phyloP scores from a whole-genome alignment of 1,284 basidiomycete species.

The Leccinum solheimii region DNA sequence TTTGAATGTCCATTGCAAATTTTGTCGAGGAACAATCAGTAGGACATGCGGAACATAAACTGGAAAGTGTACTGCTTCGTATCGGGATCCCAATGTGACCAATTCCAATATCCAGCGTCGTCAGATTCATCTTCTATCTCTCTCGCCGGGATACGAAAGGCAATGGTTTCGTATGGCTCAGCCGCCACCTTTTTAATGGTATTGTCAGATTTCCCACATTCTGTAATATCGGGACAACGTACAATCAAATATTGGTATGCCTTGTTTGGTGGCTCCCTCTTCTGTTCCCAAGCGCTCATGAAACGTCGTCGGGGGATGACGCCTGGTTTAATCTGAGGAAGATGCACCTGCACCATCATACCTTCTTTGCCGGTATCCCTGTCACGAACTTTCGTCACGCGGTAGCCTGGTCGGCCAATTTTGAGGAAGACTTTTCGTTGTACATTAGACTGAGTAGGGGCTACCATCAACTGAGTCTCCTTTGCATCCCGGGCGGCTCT shows the following conservation, averaged over 20 bases:
- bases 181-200: constrained; percentile 77
- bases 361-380: constrained; percentile 81
- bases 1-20: constrained; percentile 19
- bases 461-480: constrained; percentile 85
- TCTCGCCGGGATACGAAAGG: constrained; percentile 96
- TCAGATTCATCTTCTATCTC: constrained; percentile 95
- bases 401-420: constrained; percentile 94
- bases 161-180: constrained; percentile 98
- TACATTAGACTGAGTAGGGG: constrained; percentile 71
- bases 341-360: constrained; percentile 94
- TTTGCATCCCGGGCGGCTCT: constrained; percentile 95
- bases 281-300: constrained; percentile 99
- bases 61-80: constrained; percentile 96
- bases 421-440: constrained; percentile 95
- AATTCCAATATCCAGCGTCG: constrained; percentile 88
- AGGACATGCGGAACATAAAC: constrained; percentile 79
- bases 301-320: constrained; percentile 88
- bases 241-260: constrained; percentile 97
- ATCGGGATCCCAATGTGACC: constrained; percentile 97
- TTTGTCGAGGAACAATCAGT: constrained; percentile 28
- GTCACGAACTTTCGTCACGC: constrained; percentile 88
- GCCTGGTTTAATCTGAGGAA: constrained; percentile 90
- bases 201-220: constrained; percentile 10
- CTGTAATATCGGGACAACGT: constrained; percentile 38
- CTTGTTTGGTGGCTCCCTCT: constrained; percentile 91